These are phyloP conservation scores for Dendrothele bispora DNA, from an alignment of 768 basidiomycete genomes.

Conservation along the genomic window DNA sequence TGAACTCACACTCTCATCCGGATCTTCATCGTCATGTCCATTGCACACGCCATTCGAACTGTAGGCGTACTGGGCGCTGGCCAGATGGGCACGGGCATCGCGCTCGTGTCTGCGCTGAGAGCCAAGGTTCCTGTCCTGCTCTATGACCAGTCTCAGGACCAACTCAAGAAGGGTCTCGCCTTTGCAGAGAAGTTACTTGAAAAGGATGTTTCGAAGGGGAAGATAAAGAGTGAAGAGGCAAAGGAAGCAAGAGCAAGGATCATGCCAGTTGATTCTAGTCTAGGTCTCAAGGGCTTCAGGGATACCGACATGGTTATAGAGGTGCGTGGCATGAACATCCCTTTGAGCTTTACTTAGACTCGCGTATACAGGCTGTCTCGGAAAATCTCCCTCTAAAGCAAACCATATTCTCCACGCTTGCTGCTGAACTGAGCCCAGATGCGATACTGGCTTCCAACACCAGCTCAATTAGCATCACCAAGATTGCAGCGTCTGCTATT, in stretches of 20 bases:
- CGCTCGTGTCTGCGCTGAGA: slow-evolving; percentile 80
- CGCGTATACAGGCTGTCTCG: slow-evolving; percentile 69
- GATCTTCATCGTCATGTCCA: slow-evolving; percentile 45
- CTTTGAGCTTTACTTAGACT: neutral
- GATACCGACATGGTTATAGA: slow-evolving; percentile 93
- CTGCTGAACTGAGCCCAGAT: slow-evolving; percentile 63
- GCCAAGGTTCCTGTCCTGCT: slow-evolving; percentile 85
- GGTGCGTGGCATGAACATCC: slow-evolving; percentile 46
- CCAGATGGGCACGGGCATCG: slow-evolving; percentile 93
- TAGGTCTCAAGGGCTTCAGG: slow-evolving; percentile 55
- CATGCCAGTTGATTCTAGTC: slow-evolving; percentile 48
- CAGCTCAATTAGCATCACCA: slow-evolving; percentile 92
- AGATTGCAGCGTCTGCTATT: slow-evolving; percentile 82
- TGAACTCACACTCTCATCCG: no score
- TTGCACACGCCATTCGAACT: slow-evolving; percentile 71
- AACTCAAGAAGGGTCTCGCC: slow-evolving; percentile 70
- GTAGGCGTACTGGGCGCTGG: slow-evolving; percentile 82
- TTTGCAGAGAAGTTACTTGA: slow-evolving; percentile 80
- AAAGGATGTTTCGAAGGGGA: slow-evolving; percentile 89
- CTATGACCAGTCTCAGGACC: slow-evolving; percentile 76
- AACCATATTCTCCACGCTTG: slow-evolving; percentile 70
- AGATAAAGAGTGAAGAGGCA: slow-evolving; percentile 65
- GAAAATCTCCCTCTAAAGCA: slow-evolving; percentile 81
- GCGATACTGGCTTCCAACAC: slow-evolving; percentile 92
- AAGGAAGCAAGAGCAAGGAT: slow-evolving; percentile 73